A percentile compares a stretch with the other conserved stretches of the same genome.
Evolutionary conservation across 768 basidiomycete species (phyloP).

Genomic region (Clavulina sp.): DNA sequence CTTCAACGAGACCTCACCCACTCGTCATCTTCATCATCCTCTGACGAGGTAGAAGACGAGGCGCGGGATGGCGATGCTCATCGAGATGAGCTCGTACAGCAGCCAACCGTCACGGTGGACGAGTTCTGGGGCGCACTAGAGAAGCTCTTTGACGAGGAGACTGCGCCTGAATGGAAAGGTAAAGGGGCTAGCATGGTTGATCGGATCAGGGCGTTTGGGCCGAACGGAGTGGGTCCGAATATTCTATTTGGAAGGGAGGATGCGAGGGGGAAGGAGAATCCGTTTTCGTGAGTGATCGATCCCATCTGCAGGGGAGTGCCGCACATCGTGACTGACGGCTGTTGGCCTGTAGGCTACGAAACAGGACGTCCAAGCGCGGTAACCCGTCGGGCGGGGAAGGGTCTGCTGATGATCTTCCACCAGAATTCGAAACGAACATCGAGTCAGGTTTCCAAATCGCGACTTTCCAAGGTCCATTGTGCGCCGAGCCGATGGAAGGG

Average conservation of each 20-base stretch:
- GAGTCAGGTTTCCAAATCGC: conserved; percentile 94
- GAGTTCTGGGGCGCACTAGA: conserved; percentile 67
- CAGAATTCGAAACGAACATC: conserved; percentile 66
- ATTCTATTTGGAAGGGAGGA: conserved; percentile 40
- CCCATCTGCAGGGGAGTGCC: neutral
- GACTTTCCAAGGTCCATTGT: conserved; percentile 84
- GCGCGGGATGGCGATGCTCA: conserved; percentile 27
- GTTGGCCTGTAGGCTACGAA: conserved; percentile 8
- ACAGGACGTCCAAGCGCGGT: conserved; percentile 4
- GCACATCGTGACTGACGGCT: neutral
- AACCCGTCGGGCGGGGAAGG: neutral
- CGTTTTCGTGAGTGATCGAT: neutral
- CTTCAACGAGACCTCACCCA: conserved; percentile 22
- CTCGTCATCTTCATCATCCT: neutral
- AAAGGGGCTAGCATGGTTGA: too few relatives aligned
- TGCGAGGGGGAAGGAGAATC: neutral
- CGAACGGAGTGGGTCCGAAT: conserved; percentile 71
- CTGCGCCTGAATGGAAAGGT: conserved; percentile 63
- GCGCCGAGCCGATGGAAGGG: conserved; percentile 87
- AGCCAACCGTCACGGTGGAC: conserved; percentile 46
- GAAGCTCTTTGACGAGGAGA: conserved; percentile 42
- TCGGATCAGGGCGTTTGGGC: conserved; percentile 81
- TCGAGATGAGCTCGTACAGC: conserved; percentile 41
- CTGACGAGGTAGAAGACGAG: conserved; percentile 16
- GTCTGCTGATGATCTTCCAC: neutral